These are phyloP conservation scores for Tuber umbilicatum DNA, from an alignment of 495 filamentous ascomycete genomes.

Conservation along the genomic window DNA sequence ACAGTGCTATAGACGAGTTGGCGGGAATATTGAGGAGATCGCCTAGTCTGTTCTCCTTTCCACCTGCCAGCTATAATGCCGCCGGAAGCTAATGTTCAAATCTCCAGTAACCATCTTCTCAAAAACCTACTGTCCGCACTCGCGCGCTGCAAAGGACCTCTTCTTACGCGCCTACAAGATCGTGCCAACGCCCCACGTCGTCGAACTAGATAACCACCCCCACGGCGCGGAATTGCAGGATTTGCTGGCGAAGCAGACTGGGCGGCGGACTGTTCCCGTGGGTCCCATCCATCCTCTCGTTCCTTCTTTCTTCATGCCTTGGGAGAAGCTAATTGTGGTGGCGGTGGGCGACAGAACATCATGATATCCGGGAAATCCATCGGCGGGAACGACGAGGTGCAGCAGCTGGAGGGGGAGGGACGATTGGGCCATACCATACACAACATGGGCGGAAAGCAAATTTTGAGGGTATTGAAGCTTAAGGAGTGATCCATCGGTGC, in stretches of 20 bases:
- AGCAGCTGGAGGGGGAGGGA: constrained; percentile 61
- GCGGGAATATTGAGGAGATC: constrained; percentile 23
- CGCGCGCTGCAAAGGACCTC: constrained; percentile 71
- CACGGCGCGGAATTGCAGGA: constrained; percentile 66
- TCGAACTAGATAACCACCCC: constrained; percentile 80
- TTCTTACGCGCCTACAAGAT: constrained; percentile 77
- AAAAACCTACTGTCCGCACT: constrained; percentile 85
- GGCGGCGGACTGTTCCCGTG: constrained; percentile 70
- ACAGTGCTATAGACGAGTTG: constrained; percentile 23
- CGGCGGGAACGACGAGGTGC: constrained; percentile 82
- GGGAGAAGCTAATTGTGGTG: background rate
- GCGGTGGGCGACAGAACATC: constrained; percentile 52
- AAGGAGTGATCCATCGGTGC: constrained; percentile 7
- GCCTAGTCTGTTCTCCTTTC: constrained; percentile 10
- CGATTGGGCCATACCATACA: constrained; percentile 65
- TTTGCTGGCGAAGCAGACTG: constrained; percentile 62
- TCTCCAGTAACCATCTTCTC: constrained; percentile 85
- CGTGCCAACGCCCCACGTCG: constrained; percentile 72
- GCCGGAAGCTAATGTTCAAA: background rate
- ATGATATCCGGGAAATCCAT: constrained; percentile 82
- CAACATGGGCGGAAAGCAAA: constrained; percentile 61
- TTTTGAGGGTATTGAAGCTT: constrained; percentile 40
- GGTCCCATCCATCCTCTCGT: background rate
- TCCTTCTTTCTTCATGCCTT: background rate
- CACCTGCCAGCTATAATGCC: background rate